Percentiles rank a stretch among this genome's conserved stretches.
Conservation (phyloP, 129 eudicot genomes). For the Saussurea involucrata region DNA sequence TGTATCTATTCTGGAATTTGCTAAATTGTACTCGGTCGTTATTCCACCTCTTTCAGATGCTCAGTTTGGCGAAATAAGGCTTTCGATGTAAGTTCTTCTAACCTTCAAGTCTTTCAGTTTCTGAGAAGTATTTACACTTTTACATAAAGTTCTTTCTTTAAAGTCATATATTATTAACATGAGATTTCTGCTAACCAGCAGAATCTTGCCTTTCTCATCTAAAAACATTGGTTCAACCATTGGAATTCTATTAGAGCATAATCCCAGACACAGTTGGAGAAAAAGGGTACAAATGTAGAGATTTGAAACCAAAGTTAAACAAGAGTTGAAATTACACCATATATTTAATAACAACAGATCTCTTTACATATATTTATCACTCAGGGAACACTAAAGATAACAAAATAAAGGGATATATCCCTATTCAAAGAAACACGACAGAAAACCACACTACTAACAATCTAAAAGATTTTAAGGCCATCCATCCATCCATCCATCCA, state of each 20-base stretch:
- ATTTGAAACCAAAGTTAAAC: too few species aligned
- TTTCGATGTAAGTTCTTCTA: constrained; percentile 20
- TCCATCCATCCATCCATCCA: too few species aligned
- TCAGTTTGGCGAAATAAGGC: constrained; percentile 23
- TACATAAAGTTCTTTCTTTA: constrained; percentile 1
- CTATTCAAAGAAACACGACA: too few species aligned
- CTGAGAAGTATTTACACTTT: constrained; percentile 6
- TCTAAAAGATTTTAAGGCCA: too few species aligned
- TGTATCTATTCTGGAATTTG: background rate
- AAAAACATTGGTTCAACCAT: background rate
- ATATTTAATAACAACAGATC: too few species aligned
- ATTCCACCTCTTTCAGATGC: background rate
- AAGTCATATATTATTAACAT: constrained; percentile 13
- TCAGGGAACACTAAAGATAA: too few species aligned
- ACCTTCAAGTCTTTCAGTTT: constrained; percentile 11
- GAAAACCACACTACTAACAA: too few species aligned
- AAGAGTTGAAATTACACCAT: too few species aligned
- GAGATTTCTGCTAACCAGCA: background rate
- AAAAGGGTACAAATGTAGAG: too few species aligned
- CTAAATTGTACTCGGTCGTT: background rate
- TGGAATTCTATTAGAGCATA: background rate
- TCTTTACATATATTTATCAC: too few species aligned
- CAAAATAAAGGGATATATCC: too few species aligned
- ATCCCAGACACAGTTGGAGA: too few species aligned
- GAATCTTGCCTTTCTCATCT: constrained; percentile 1